A percentile compares a stretch with the other conserved stretches of the same genome.
phyloP scores from a whole-genome alignment of 1,284 basidiomycete species.

The Heterobasidion annosum region DNA sequence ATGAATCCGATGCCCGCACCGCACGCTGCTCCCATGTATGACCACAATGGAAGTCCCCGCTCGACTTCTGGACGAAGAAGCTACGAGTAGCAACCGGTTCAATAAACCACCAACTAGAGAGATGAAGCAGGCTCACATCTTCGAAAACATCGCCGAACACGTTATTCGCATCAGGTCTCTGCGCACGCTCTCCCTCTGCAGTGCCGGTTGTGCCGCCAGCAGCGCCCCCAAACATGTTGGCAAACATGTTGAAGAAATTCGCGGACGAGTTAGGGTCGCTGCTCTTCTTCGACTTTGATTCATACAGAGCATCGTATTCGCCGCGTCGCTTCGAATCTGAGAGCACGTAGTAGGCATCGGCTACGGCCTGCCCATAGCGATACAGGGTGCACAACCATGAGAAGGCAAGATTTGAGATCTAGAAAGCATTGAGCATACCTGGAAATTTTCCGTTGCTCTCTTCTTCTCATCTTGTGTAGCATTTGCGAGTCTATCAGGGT shows the following conservation, averaged over 20 bases:
- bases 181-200: slow-evolving; percentile 23
- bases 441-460: slow-evolving; percentile 75
- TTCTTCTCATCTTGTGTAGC: slow-evolving; percentile 66
- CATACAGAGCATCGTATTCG: slow-evolving; percentile 78
- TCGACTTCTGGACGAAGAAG: slow-evolving; percentile 74
- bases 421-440: slow-evolving; percentile 29
- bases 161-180: slow-evolving; percentile 68
- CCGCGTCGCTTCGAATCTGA: slow-evolving; percentile 71
- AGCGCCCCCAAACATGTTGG: slow-evolving; percentile 51
- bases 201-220: slow-evolving; percentile 21
- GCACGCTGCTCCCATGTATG: slow-evolving; percentile 66
- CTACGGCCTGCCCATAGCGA: slow-evolving; percentile 53
- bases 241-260: slow-evolving; percentile 74
- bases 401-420: background rate
- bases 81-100: slow-evolving; percentile 23
- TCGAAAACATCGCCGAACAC: slow-evolving; percentile 89
- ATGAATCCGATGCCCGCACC: slow-evolving; percentile 77
- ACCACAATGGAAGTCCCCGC: slow-evolving; percentile 62
- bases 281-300: slow-evolving; percentile 40
- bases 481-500: slow-evolving; percentile 83
- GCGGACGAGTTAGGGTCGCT: slow-evolving; percentile 59
- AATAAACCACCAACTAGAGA: background rate
- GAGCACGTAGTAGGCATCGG: slow-evolving; percentile 95
- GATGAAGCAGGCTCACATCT: slow-evolving; percentile 43
- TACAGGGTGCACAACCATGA: background rate